Evolutionary conservation across 2,329 filamentous ascomycete genomes (phyloP).

Genomic region (Aspergillus fijiensis): DNA sequence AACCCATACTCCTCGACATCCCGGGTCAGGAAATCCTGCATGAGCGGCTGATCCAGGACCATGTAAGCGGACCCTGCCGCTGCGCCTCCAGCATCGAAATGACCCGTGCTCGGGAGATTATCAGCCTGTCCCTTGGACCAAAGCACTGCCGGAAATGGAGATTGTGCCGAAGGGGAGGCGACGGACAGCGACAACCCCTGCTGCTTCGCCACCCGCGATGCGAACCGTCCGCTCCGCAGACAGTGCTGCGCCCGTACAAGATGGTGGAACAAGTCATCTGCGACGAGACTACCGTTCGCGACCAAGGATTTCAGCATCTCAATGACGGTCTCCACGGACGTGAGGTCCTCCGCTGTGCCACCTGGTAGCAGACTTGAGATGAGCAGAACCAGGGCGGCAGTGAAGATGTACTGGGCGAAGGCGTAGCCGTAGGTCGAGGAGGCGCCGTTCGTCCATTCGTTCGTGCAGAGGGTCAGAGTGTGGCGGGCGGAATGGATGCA

Average conservation of each 20-base stretch:
- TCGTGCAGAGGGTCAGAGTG: constrained; percentile 30
- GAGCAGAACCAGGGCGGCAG: constrained; percentile 32
- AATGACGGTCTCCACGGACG: constrained; percentile 25
- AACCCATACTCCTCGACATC: not conserved
- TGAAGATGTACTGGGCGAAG: constrained; percentile 37
- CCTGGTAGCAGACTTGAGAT: constrained; percentile 26
- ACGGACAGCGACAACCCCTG: no score
- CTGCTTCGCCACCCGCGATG: no score
- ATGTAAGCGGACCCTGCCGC: constrained; percentile 19
- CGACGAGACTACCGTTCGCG: constrained; percentile 31
- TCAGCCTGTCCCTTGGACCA: no score
- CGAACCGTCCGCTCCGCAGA: not conserved
- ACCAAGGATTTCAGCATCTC: constrained; percentile 28
- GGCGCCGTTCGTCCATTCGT: constrained; percentile 34
- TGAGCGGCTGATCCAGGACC: constrained; percentile 26
- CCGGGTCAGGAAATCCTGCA: constrained; percentile 26
- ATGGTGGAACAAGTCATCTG: constrained; percentile 30
- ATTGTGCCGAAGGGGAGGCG: no score
- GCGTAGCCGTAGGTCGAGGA: constrained; percentile 36
- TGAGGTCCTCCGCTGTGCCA: constrained; percentile 21
- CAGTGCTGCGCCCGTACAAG: constrained; percentile 18
- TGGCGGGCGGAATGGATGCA: constrained; percentile 35
- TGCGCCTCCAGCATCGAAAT: no score
- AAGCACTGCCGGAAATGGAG: no score
- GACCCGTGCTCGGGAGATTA: no score